Evolutionary conservation across 345 rosid species (phyloP), one percentile per base, ranked within the genome.

Genomic region (Populus alba): DNA sequence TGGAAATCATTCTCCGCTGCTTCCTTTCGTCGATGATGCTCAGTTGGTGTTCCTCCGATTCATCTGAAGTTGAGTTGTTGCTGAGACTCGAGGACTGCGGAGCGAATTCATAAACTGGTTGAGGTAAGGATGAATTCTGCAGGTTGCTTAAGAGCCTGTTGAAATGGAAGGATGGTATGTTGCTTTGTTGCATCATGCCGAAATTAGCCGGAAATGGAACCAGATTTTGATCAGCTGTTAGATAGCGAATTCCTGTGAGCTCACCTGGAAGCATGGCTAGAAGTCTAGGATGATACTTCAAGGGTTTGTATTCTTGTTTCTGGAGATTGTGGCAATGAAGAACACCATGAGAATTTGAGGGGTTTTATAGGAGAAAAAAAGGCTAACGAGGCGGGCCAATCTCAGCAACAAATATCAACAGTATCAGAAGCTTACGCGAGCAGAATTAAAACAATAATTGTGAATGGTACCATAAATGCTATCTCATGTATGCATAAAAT

Each of bases 1-100:
- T 95, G 8, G 99, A 95, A 66, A 95, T 90, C 99, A 93, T 95
- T 81, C 98, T 88, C 70, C 98, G 83, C 81, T 89, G 92, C 87
- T 88, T 94, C 95, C 99, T 90, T 81, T 96, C 98, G 31, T 96
- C 93, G 35, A 92, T 89, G 81, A 86, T 74, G 37, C 83, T 72
- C 37, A 82, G 83, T 71, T 93, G 98, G 29, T 85, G 88, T 8
- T 92, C 91, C 22, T 89, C 92, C 35, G 93, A 90, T 69, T 93
- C 99, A 51, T 93, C 94, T 13, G 96, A 93, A 69, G 97, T 88
- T 29, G 97, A 92, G 82, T 87, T 88, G 88, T 89, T 92, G 88
- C 95, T 91, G 41, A 85, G 76, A 75, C 86, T 75, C 7, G 92
- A 79, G 6, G 90, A 75, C 79, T 83, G 83, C 17, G 81, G 66